A percentile compares a stretch with the other conserved stretches of the same genome.
phyloP scores from a whole-genome alignment of 495 filamentous ascomycete genomes.

The Clohesyomyces aquaticus region DNA sequence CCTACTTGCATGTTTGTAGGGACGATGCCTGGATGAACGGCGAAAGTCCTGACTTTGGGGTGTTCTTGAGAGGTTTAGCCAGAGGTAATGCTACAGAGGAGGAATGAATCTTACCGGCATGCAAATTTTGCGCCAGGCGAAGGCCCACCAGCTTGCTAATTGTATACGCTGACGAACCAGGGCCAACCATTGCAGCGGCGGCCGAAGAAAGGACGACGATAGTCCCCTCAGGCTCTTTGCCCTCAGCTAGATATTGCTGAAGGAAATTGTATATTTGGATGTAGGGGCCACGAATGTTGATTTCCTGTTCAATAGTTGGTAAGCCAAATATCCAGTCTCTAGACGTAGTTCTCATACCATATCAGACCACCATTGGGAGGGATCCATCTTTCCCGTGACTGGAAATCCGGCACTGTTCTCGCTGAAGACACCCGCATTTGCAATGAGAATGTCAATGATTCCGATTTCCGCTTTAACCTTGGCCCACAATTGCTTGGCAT shows the following conservation, averaged over 20 bases:
- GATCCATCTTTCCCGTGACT: constrained; percentile 14
- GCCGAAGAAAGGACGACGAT: constrained; percentile 29
- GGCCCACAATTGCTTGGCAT: constrained; percentile 18
- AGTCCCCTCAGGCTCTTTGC: constrained; percentile 19
- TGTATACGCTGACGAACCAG: constrained; percentile 21
- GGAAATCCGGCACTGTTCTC: constrained; percentile 5
- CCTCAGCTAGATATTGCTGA: constrained; percentile 7
- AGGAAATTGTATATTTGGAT: constrained; percentile 31
- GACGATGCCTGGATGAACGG: constrained; percentile 22
- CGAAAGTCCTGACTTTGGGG: constrained; percentile 10
- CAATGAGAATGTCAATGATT: constrained; percentile 30
- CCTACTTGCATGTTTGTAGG: constrained; percentile 25
- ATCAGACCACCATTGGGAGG: constrained; percentile 33
- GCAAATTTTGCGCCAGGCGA: constrained; percentile 4
- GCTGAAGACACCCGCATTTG: constrained; percentile 32
- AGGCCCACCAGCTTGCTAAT: constrained; percentile 22
- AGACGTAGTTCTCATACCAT: constrained; percentile 14
- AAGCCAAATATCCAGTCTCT: neutral
- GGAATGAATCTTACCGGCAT: constrained; percentile 15
- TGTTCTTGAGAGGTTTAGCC: constrained; percentile 9
- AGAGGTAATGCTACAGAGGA: neutral
- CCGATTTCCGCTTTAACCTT: constrained; percentile 27
- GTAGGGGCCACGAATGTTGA: constrained; percentile 33
- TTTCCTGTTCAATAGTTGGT: constrained; percentile 21
- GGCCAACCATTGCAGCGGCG: constrained; percentile 14